phyloP scores from a whole-genome alignment of 202 grass and related monocot species.

The Hordeum pubiflorum region DNA sequence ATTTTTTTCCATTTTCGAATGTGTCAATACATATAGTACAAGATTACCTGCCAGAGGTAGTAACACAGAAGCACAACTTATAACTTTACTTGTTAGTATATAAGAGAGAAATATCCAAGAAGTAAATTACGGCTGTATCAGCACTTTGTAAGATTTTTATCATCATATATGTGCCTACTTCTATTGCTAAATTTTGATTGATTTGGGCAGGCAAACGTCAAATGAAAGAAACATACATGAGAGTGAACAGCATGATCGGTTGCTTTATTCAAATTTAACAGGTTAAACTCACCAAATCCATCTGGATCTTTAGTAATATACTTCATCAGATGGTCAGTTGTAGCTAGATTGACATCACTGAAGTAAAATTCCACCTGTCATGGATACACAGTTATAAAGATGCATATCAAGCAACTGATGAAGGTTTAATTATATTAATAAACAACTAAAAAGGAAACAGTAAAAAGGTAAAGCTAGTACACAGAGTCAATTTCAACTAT shows the following conservation, averaged over 20 bases:
- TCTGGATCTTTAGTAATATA: slow-evolving; percentile 56
- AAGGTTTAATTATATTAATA: not conserved
- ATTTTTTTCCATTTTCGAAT: not conserved
- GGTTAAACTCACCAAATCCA: slow-evolving; percentile 47
- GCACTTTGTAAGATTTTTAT: not conserved
- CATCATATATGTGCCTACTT: not conserved
- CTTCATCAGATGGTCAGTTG: slow-evolving; percentile 56
- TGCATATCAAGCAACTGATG: slow-evolving; percentile 1
- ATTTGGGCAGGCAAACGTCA: not conserved
- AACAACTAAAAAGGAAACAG: slow-evolving; percentile 15
- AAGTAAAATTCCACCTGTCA: slow-evolving; percentile 62
- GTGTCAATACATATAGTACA: not conserved
- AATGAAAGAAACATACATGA: not conserved
- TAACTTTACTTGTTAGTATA: not conserved
- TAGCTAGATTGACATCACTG: slow-evolving; percentile 64
- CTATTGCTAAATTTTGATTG: not conserved
- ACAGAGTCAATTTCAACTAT: not conserved
- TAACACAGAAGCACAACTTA: not conserved
- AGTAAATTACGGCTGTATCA: slow-evolving; percentile 3
- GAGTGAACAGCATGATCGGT: not conserved
- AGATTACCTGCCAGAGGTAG: not conserved
- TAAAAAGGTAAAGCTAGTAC: not conserved
- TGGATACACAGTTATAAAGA: not conserved
- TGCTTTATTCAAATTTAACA: slow-evolving; percentile 7
- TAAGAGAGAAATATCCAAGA: not conserved